Evolutionary conservation across 306 rosid genomes (phyloP), one percentile per base, ranked within the genome.

Genomic region (Inga leiocalycina): DNA sequence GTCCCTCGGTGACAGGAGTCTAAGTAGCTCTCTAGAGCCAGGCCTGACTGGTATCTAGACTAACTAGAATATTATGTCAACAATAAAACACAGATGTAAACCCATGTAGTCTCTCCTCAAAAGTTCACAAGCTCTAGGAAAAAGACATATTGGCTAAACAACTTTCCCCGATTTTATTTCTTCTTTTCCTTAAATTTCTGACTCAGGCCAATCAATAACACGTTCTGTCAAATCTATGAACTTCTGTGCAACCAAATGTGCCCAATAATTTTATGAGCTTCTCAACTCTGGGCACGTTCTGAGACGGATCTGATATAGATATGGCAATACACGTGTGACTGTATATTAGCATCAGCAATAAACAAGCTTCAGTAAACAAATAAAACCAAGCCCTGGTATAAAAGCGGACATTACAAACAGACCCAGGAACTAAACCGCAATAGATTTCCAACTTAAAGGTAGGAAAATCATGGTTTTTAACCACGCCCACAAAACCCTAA

Each of bases 21-120:
- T 83, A 89, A 66, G 88, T 87, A 92, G 93, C 92, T 92, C 84
- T 92, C 94, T 87, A 90, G 86, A 89, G 91, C 94, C 94, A 91
- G 90, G 77, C 92, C 93, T 86, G 79, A 87, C 87, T 48, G 46
- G 52, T 79, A 57, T 22, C 51, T 80, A 68, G 57, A 54, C 24
- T 69, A 48, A 80, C 80, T 61, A 64, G 44, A 81, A 39, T 39
- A 57, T 88, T 82, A 80, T 71, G 64, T 71, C 81, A 82, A 72
- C 84, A 80, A 85, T 75, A 51, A 12, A 85, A 72, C 87, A 84
- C 54, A 82, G 49, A 76, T 78, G 82, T 76, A 8, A 71, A 85
- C 77, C 79, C 84, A 59, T 46, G 67, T 48, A 62, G 54, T 77
- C 22, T 51, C 67, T 41, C 70, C 74, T 15, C 14, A 75, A 80